Percentiles rank a stretch among this genome's conserved stretches.
These are phyloP conservation scores for Pythium scleroteichum DNA, from an alignment of 352 stramenopile genomes.

Conservation along the genomic window DNA sequence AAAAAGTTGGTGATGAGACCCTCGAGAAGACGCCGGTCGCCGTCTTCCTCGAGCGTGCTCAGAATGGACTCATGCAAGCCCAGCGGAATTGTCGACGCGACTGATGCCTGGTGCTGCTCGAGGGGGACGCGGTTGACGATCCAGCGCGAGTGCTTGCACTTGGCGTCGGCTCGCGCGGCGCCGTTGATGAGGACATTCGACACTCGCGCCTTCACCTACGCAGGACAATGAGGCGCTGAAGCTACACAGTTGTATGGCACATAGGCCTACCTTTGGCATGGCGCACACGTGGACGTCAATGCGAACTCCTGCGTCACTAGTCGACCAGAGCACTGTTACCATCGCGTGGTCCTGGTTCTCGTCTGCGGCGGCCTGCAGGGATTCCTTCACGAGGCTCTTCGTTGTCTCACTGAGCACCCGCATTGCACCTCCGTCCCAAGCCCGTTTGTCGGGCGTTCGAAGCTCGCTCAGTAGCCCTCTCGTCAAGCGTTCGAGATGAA, in stretches of 20 bases:
- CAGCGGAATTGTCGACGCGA: conserved; percentile 24
- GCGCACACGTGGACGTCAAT: conserved; percentile 54
- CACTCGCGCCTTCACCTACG: conserved; percentile 32
- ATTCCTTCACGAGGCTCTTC: conserved; percentile 12
- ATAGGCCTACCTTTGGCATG: conserved; percentile 49
- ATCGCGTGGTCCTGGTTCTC: conserved; percentile 41
- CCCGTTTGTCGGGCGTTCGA: no score
- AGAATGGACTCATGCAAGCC: conserved; percentile 66
- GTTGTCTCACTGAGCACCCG: conserved; percentile 20
- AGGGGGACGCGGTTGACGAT: conserved; percentile 55
- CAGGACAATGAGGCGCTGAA: neutral
- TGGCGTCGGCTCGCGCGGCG: conserved; percentile 37
- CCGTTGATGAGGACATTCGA: conserved; percentile 60
- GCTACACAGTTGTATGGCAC: neutral
- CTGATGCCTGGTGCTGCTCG: conserved; percentile 34
- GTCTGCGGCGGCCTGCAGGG: conserved; percentile 7
- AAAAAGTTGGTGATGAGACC: conserved; percentile 83
- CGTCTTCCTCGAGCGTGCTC: conserved; percentile 20
- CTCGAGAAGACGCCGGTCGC: conserved; percentile 49
- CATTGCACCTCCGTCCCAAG: neutral
- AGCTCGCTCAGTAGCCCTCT: conserved; percentile 27
- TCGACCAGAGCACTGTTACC: conserved; percentile 70
- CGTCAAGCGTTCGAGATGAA: conserved; percentile 57
- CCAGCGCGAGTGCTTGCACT: conserved; percentile 76
- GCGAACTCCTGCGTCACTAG: conserved; percentile 8